Conservation (phyloP, 1,139 yeast genomes). For the Geotrichum carabidarum region DNA sequence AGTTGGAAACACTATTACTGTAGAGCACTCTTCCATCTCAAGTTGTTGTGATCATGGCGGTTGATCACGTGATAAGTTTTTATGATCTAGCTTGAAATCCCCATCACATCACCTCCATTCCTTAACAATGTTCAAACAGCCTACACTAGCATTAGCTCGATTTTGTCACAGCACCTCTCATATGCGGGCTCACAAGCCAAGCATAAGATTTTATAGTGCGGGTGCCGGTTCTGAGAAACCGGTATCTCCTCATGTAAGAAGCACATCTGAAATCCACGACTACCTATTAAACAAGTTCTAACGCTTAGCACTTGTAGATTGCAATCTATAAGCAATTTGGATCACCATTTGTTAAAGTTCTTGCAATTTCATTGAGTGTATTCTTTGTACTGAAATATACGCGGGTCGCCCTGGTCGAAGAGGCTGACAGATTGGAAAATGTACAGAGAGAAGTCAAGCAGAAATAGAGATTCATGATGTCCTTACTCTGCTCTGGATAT, state of each 20-base stretch:
- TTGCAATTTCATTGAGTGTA: constrained; percentile 14
- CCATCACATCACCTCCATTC: background rate
- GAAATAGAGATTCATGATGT: background rate
- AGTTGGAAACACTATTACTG: too few species aligned
- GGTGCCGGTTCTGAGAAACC: background rate
- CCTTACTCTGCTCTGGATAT: background rate
- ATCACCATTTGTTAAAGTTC: constrained; percentile 14
- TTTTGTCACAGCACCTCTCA: background rate
- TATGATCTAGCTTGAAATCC: too few species aligned
- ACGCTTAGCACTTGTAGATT: constrained; percentile 1
- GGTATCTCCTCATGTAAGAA: constrained; percentile 1
- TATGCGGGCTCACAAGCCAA: background rate
- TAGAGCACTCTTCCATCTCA: too few species aligned
- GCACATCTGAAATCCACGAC: background rate
- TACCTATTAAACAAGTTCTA: background rate
- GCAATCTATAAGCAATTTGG: constrained; percentile 18
- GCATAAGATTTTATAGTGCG: background rate
- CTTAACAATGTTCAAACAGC: background rate
- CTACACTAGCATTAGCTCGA: background rate
- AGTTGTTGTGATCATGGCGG: too few species aligned
- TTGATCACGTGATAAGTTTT: too few species aligned
- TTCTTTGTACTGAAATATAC: constrained; percentile 18
- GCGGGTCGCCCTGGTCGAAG: constrained; percentile 17
- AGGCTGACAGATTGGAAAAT: constrained; percentile 4
- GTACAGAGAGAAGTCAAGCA: background rate